phyloP scores from a whole-genome alignment of 164 flowering plant species.

The Brasenia schreberi region DNA sequence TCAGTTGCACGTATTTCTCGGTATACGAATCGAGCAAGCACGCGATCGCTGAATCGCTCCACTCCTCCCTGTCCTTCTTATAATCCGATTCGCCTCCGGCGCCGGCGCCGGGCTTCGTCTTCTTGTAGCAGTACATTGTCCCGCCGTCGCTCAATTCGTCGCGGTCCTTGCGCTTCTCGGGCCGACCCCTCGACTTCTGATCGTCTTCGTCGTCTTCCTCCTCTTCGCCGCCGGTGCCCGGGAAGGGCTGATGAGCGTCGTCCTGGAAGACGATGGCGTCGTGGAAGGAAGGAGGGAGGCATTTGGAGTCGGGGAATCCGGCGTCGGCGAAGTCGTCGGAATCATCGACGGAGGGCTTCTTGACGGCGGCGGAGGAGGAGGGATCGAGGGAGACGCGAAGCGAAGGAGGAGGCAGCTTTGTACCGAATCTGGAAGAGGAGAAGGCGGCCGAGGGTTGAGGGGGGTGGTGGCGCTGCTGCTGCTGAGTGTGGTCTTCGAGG shows the following conservation, averaged over 20 bases:
- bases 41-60: slow-evolving; percentile 33
- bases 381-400: slow-evolving; percentile 3
- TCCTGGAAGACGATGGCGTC: slow-evolving; percentile 4
- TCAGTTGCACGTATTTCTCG: slow-evolving; percentile 29
- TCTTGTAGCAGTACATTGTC: slow-evolving; percentile 12
- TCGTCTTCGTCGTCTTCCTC: slow-evolving; percentile 1
- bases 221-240: slow-evolving; percentile 17
- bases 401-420: slow-evolving; percentile 2
- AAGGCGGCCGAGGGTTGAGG: slow-evolving; percentile 9
- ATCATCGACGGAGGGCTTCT: slow-evolving; percentile 16
- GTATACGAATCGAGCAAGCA: slow-evolving; percentile 30
- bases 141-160: slow-evolving; percentile 51
- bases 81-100: slow-evolving; percentile 12
- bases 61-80: slow-evolving; percentile 36
- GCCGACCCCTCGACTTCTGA: neutral
- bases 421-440: slow-evolving; percentile 5
- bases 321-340: slow-evolving; percentile 21
- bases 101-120: slow-evolving; percentile 6
- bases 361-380: slow-evolving; percentile 5
- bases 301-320: slow-evolving; percentile 13
- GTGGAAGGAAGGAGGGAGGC: slow-evolving; percentile 6
- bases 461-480: slow-evolving; percentile 6
- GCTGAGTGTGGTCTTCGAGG: neutral
- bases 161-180: slow-evolving; percentile 5
- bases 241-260: slow-evolving; percentile 20